phyloP scores from a whole-genome alignment of 768 basidiomycete genomes.

The Megacollybia marginata region DNA sequence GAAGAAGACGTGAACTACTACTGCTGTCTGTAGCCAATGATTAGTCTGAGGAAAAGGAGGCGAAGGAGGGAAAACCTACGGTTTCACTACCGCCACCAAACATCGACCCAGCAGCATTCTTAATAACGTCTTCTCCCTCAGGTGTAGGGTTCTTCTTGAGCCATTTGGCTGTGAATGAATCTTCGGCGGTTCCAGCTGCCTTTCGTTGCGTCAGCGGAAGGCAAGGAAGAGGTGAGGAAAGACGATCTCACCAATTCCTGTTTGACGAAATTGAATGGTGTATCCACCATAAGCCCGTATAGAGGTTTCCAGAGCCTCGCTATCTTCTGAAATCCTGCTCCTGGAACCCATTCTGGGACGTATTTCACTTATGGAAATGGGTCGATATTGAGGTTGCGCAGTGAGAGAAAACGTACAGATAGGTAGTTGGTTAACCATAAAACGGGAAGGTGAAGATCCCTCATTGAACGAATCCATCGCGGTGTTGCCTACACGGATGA shows the following conservation, averaged over 20 bases:
- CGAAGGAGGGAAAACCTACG: too few species aligned
- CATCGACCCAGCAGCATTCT: too few species aligned
- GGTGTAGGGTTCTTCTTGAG: constrained; percentile 5
- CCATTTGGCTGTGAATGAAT: too few species aligned
- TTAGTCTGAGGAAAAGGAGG: not conserved
- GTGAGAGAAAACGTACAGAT: constrained; percentile 5
- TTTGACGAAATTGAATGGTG: too few species aligned
- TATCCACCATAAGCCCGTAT: constrained; percentile 25
- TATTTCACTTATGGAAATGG: constrained; percentile 13
- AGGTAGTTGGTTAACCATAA: too few species aligned
- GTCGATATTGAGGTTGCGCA: not conserved
- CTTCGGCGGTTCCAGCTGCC: too few species aligned
- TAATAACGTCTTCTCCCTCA: constrained; percentile 17
- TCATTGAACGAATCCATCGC: constrained; percentile 12
- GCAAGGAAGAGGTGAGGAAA: not conserved
- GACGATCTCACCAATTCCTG: constrained; percentile 26
- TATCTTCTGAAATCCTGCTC: too few species aligned
- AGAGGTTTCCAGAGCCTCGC: constrained; percentile 24
- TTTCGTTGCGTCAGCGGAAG: constrained; percentile 5
- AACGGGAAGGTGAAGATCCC: constrained; percentile 11
- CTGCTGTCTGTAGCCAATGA: constrained; percentile 26
- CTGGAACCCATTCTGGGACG: too few species aligned
- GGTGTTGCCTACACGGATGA: constrained; percentile 13
- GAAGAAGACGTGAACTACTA: constrained; percentile 23
- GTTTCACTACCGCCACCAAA: not conserved